phyloP scores from a whole-genome alignment of 2,329 filamentous ascomycete genomes.

The Septoria linicola region DNA sequence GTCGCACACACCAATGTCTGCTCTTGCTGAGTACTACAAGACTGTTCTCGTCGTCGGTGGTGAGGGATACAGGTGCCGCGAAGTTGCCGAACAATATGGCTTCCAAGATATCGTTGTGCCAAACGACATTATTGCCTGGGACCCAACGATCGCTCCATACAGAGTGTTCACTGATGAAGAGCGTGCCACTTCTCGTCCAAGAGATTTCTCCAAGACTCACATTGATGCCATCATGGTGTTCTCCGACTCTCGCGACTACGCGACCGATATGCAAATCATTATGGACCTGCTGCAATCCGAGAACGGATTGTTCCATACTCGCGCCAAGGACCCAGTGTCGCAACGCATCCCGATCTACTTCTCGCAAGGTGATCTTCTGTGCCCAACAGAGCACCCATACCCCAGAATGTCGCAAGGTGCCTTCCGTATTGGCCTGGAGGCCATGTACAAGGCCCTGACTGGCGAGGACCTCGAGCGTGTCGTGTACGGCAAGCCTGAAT shows the following conservation, averaged over 20 bases:
- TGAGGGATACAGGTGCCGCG: slow-evolving; percentile 71
- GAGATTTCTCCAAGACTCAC: slow-evolving; percentile 69
- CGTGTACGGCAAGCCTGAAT: slow-evolving; percentile 72
- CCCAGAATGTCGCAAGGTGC: slow-evolving; percentile 71
- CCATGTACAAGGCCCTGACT: slow-evolving; percentile 70
- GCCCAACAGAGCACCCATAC: slow-evolving; percentile 53
- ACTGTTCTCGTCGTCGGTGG: slow-evolving; percentile 74
- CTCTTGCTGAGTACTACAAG: slow-evolving; percentile 71
- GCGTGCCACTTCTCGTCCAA: slow-evolving; percentile 64
- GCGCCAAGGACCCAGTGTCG: slow-evolving; percentile 63
- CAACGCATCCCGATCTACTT: slow-evolving; percentile 74
- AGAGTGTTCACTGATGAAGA: slow-evolving; percentile 67
- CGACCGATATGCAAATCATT: slow-evolving; percentile 74
- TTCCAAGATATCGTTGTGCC: slow-evolving; percentile 72
- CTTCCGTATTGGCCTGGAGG: slow-evolving; percentile 73
- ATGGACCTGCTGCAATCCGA: slow-evolving; percentile 69
- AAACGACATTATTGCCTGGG: slow-evolving; percentile 71
- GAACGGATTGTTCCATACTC: slow-evolving; percentile 64
- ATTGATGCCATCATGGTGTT: slow-evolving; percentile 75
- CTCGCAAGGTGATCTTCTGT: slow-evolving; percentile 64
- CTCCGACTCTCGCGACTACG: slow-evolving; percentile 71
- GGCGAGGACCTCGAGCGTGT: slow-evolving; percentile 71
- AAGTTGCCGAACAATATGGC: slow-evolving; percentile 70
- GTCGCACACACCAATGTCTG: slow-evolving; percentile 74
- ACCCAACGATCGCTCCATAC: slow-evolving; percentile 68